phyloP scores from a whole-genome alignment of 2,329 filamentous ascomycete genomes.

The Calonectria hongkongensis region DNA sequence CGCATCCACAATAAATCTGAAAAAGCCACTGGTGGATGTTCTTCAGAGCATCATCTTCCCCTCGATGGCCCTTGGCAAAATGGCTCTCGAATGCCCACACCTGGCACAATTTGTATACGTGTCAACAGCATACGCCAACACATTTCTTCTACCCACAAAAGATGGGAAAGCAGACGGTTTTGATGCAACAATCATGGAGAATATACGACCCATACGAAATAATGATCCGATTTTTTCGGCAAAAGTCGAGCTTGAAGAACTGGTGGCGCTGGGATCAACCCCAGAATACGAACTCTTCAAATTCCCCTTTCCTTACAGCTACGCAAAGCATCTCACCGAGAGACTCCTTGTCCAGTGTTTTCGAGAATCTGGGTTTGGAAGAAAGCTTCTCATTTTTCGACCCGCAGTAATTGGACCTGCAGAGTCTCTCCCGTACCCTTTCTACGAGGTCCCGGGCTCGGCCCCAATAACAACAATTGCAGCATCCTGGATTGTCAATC shows the following conservation, averaged over 20 bases:
- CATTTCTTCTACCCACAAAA: background rate
- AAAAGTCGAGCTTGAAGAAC: background rate
- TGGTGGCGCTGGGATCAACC: background rate
- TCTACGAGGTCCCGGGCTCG: background rate
- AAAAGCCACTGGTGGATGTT: background rate
- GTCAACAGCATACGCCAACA: background rate
- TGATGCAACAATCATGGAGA: background rate
- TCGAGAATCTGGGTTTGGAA: background rate
- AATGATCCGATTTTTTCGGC: background rate
- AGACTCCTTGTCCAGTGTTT: background rate
- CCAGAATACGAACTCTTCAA: background rate
- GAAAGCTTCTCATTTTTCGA: background rate
- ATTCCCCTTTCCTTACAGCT: slow-evolving; percentile 3
- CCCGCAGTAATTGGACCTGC: background rate
- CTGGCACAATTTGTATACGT: background rate
- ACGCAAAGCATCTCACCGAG: slow-evolving; percentile 13
- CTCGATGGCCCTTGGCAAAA: background rate
- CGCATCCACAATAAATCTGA: background rate
- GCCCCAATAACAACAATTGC: background rate
- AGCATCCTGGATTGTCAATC: background rate
- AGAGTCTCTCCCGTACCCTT: background rate
- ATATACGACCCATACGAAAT: background rate
- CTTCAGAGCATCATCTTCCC: background rate
- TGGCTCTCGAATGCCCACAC: background rate
- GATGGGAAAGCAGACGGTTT: background rate